Percentiles rank a stretch among this genome's conserved stretches.
These are phyloP conservation scores for Trichosanthes truncata DNA, from an alignment of 306 rosid species.

Conservation along the genomic window DNA sequence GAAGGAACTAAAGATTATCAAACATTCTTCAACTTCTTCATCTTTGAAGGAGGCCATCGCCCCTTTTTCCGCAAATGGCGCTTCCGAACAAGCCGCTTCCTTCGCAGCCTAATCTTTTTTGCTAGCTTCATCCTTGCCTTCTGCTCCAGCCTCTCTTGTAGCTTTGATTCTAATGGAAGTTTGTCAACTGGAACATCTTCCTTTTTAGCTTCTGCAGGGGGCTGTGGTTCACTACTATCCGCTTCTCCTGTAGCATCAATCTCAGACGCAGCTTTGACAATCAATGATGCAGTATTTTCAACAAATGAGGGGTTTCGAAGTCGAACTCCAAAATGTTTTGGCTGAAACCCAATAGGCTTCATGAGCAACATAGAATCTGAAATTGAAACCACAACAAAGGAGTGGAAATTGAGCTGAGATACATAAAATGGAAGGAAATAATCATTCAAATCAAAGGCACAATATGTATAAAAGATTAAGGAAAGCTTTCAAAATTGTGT, in stretches of 20 bases:
- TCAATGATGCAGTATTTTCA: neutral
- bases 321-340: conserved; percentile 29
- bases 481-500: neutral
- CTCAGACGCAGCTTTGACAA: conserved; percentile 31
- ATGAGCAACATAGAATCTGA: conserved; percentile 38
- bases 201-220: conserved; percentile 26
- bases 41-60: conserved; percentile 92
- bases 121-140: conserved; percentile 69
- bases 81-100: conserved; percentile 71
- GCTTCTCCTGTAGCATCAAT: conserved; percentile 18
- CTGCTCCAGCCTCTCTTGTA: conserved; percentile 65
- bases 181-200: conserved; percentile 45
- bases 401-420: neutral
- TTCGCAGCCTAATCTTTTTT: conserved; percentile 69
- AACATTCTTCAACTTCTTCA: conserved; percentile 81
- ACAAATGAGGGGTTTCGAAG: conserved; percentile 16
- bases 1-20: conserved; percentile 34
- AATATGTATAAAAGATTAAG: neutral
- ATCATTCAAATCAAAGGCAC: neutral
- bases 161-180: conserved; percentile 78
- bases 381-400: neutral
- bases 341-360: conserved; percentile 18
- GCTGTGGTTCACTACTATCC: conserved; percentile 14
- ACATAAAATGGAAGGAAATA: neutral
- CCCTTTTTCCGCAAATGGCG: conserved; percentile 85